Evolutionary conservation across 2,329 filamentous ascomycete genomes (phyloP).

Genomic region (Colletotrichum sp.): DNA sequence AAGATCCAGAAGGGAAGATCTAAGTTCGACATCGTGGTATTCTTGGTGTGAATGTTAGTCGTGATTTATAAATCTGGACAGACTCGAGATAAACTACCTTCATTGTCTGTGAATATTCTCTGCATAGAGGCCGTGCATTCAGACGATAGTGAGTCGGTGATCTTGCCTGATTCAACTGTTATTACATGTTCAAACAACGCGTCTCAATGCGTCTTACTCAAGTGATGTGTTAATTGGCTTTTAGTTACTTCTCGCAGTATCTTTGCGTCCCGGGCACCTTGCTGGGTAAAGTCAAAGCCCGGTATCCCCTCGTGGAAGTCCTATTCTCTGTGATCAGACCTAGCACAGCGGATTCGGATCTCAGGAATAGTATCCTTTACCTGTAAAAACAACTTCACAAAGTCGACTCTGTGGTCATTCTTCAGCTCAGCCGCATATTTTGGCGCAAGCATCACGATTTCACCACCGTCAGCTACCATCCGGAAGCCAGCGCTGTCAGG

Average conservation of each 20-base stretch:
- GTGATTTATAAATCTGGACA: neutral
- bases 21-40: constrained; percentile 11
- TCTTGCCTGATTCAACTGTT: neutral
- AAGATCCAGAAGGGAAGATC: constrained; percentile 24
- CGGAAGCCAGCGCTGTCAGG: neutral
- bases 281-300: neutral
- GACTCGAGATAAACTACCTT: neutral
- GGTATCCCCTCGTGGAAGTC: constrained; percentile 5
- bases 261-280: neutral
- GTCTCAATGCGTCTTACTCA: neutral
- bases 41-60: constrained; percentile 21
- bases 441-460: constrained; percentile 1
- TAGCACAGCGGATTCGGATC: neutral
- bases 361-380: neutral
- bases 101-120: neutral
- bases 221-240: neutral
- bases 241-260: neutral
- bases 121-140: neutral
- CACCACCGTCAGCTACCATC: constrained; percentile 1
- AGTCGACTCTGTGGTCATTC: neutral
- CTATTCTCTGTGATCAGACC: neutral
- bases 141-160: neutral
- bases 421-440: neutral
- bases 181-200: neutral
- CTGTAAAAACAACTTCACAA: neutral